Evolutionary conservation across 768 basidiomycete species (phyloP).

Genomic region (Mycena venus): DNA sequence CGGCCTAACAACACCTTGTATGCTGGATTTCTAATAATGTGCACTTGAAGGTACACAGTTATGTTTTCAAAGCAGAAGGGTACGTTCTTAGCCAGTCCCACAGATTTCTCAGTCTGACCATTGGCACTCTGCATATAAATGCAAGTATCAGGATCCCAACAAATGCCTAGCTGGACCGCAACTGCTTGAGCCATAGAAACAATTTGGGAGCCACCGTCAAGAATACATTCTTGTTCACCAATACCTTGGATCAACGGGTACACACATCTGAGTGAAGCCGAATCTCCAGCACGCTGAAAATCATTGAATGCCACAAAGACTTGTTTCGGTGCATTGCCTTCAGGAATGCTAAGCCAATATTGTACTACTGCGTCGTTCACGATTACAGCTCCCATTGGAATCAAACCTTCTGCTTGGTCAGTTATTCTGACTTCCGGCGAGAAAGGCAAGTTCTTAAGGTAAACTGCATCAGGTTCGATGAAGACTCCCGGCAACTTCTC

Average conservation of each 20-base stretch:
- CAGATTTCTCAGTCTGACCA: neutral
- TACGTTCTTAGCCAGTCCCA: slow-evolving; percentile 21
- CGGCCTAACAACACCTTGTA: too few species aligned
- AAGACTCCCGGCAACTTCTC: too few species aligned
- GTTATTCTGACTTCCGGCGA: neutral
- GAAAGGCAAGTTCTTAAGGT: neutral
- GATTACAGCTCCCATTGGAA: slow-evolving; percentile 34
- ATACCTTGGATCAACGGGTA: too few species aligned
- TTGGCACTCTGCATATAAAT: slow-evolving; percentile 13
- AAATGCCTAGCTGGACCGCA: too few species aligned
- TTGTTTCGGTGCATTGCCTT: neutral
- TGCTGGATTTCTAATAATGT: neutral
- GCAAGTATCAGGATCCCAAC: slow-evolving; percentile 1
- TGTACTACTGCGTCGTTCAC: slow-evolving; percentile 28
- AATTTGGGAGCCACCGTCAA: too few species aligned
- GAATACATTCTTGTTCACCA: too few species aligned
- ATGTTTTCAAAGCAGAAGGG: slow-evolving; percentile 17
- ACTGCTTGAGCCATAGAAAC: too few species aligned
- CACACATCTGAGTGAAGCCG: too few species aligned
- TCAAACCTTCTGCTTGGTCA: slow-evolving; percentile 13
- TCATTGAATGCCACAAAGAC: too few species aligned
- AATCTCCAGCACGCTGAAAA: too few species aligned
- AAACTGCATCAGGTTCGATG: neutral
- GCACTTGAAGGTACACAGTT: slow-evolving; percentile 19
- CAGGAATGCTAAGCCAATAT: too few species aligned